A percentile compares a stretch with the other conserved stretches of the same genome.
phyloP scores from a whole-genome alignment of 2,329 filamentous ascomycete genomes.

The Arthrobotrys conoides region DNA sequence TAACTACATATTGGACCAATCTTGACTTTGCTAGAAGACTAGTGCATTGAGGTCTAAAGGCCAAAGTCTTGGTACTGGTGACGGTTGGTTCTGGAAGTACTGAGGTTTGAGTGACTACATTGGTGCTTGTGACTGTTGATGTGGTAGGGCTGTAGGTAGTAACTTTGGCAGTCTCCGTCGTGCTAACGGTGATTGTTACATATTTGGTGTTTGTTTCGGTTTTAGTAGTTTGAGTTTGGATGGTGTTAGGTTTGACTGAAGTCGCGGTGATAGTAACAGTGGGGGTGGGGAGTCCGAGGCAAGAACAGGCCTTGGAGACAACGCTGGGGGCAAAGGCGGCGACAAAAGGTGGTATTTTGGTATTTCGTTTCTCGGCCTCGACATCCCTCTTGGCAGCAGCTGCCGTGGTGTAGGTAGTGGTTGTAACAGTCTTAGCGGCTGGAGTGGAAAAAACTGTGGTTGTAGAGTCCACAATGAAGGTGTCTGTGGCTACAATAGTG shows the following conservation, averaged over 20 bases:
- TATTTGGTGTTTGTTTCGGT: constrained; percentile 23
- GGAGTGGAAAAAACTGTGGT: constrained; percentile 10
- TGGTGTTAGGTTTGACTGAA: neutral
- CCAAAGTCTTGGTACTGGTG: neutral
- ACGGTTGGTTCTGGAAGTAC: neutral
- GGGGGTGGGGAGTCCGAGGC: constrained; percentile 39
- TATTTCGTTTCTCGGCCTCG: constrained; percentile 15
- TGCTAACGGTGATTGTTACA: constrained; percentile 16
- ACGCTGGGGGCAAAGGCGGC: constrained; percentile 18
- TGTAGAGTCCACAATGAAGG: neutral
- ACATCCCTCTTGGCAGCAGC: constrained; percentile 1
- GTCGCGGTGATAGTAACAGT: constrained; percentile 26
- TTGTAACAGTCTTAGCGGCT: constrained; percentile 9
- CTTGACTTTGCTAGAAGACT: constrained; percentile 1
- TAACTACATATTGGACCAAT: neutral
- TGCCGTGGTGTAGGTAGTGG: constrained; percentile 19
- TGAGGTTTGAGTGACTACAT: neutral
- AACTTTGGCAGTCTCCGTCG: constrained; percentile 1
- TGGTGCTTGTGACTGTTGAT: neutral
- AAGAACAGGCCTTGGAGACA: constrained; percentile 39
- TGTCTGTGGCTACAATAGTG: constrained; percentile 1
- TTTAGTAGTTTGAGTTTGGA: constrained; percentile 23
- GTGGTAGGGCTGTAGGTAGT: constrained; percentile 15
- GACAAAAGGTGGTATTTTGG: constrained; percentile 19
- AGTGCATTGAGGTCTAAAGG: constrained; percentile 31